Base-by-base conservation (phyloP, 2,329 filamentous ascomycete genomes). In the Fusarium coffeatum region DNA sequence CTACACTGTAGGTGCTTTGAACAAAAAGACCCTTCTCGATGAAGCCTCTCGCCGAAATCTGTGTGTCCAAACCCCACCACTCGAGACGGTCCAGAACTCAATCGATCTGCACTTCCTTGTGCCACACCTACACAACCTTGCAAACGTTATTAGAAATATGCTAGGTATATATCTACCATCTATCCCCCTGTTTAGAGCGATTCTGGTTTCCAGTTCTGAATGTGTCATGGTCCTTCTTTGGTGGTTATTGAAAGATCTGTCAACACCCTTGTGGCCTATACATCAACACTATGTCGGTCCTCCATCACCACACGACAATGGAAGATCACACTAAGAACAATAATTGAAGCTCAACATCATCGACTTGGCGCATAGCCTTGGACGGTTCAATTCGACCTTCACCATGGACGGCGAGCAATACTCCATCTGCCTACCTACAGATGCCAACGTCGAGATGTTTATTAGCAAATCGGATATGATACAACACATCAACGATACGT, bases 91-190 rank as follows among this genome's bases (percentile, higher is more conserved):
- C 73, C 72, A 74, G 73, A 75, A 74, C 73, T 74, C 66, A 57
- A 75, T 75, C 59, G 73, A 75, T 73, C 73, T 75, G 73, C 73
- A 74, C 64, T 61, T 74, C 64, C 59, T 63, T 71, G 73, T 74
- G 73, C 73, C 73, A 75, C 73, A 72, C 68, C 61, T 61, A 55
- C 62, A 47, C 55, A 68, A 61, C 60, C 69, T 59, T 55, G 60
- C 47, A 58, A 67, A 66, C 49, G 59, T 55, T 57, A 61, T 57
- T 55, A 28, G 43, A 55, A 34, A 57, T 16, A 37, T 43, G 43
- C 54, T 41, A 42, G 45, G 55, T 65, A 64, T 72, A 75, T 73
- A 74, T 72, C 46, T 56, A 27, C 40, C 58, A 28, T 28, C 45
- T 53, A 22, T 69, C 62, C 67, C 67, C 62, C 49, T 64, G 58